Evolutionary conservation across 768 basidiomycete genomes (phyloP).

Genomic region (Leccinum boreale): DNA sequence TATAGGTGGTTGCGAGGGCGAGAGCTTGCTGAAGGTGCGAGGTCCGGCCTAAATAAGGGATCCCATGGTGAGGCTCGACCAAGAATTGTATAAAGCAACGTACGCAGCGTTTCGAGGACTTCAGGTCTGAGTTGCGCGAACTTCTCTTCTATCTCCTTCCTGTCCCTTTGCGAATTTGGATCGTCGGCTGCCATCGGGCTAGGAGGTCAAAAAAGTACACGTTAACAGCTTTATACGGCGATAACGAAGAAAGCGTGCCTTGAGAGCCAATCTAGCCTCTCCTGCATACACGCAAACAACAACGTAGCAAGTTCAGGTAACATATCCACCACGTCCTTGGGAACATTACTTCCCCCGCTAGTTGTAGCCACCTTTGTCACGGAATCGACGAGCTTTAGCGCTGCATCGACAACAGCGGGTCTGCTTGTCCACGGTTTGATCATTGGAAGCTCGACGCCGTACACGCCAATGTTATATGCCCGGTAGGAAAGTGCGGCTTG

Average conservation of each 20-base stretch:
- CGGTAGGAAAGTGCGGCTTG: constrained; percentile 75
- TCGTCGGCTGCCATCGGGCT: constrained; percentile 48
- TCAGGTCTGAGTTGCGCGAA: constrained; percentile 74
- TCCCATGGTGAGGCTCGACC: not conserved
- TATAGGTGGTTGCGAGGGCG: constrained; percentile 79
- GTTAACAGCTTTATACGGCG: not conserved
- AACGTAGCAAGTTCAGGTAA: constrained; percentile 62
- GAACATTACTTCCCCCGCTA: constrained; percentile 4
- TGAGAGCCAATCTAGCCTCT: constrained; percentile 65
- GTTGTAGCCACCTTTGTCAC: constrained; percentile 39
- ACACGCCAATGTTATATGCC: constrained; percentile 64
- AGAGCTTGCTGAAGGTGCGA: constrained; percentile 72
- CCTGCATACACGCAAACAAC: constrained; percentile 64
- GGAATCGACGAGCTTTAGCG: constrained; percentile 68
- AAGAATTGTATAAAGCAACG: constrained; percentile 22
- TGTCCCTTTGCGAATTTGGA: constrained; percentile 51
- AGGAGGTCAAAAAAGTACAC: not conserved
- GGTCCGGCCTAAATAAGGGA: constrained; percentile 48
- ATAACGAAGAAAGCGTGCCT: constrained; percentile 37
- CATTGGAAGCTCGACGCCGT: constrained; percentile 72
- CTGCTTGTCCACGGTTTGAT: constrained; percentile 83
- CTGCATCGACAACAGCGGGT: constrained; percentile 60
- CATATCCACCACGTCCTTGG: constrained; percentile 46
- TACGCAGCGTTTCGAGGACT: constrained; percentile 78
- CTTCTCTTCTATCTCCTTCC: constrained; percentile 56